Base-by-base conservation (phyloP, 495 filamentous ascomycete genomes). In the Penicillium soppii region DNA sequence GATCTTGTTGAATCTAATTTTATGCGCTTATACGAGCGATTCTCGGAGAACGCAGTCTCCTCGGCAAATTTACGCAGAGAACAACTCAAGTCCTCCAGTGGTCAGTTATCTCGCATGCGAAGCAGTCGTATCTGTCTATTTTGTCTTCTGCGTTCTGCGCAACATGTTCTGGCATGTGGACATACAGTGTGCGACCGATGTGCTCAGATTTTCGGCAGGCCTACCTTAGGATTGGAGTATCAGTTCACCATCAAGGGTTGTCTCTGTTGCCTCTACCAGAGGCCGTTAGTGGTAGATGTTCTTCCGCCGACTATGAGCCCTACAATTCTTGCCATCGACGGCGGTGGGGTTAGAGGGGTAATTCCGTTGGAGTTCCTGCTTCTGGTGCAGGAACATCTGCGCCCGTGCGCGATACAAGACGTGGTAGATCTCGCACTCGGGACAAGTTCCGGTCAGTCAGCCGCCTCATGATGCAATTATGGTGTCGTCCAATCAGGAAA, bases 291-390 rank as follows among this genome's bases (percentile, higher is more conserved):
- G 1, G 55, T 66, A 2, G 57, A 62, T 25, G 19, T 69, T 7
- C 61, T 73, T 26, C 68, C 63, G 1, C 62, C 60, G 2, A 73
- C 65, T 1, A 57, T 65, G 21, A 65, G 61, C n/a, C 58, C 61
- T 1, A 42, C 54, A 16, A 61, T 75, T 8, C 54, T 75, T 7
- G 63, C 67, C 27, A 63, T 75, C 38, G 65, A 75, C 42, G 57
- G 67, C 21, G 62, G 65, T 12, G 61, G 67, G 1, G 58, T 66
- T 12, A 53, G 65, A 17, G 70, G 63, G 16, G 57, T 70, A 10
- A 57, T 72, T 20, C 65, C 60, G 2, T 54, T 75, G 7, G 58
- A 72, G 37, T 66, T 63, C 35, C 56, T 73, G 2, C 25, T 57
- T 8, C 38, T 69, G 4, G 44, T 74, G n/a, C 51, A 74, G 36